Conservation (phyloP, 768 basidiomycete species). For the Termitomyces sp. region DNA sequence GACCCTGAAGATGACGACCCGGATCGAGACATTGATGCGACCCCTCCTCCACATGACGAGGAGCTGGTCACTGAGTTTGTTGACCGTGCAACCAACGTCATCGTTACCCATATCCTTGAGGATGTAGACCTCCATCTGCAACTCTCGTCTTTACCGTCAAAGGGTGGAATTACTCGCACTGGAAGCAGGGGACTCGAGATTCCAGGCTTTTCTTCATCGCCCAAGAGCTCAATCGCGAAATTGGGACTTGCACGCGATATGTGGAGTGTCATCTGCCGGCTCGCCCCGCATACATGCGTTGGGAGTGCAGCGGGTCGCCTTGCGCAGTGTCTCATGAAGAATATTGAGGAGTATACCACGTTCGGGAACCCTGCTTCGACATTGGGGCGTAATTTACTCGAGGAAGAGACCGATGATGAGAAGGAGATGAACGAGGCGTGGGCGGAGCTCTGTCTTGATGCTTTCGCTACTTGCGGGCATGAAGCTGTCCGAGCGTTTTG, state of each 20-base stretch:
- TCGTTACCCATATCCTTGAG: conserved; percentile 42
- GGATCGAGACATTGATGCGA: conserved; percentile 29
- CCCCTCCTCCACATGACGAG: conserved; percentile 25
- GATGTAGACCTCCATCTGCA: conserved; percentile 42
- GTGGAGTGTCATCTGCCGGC: conserved; percentile 44
- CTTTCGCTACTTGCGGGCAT: conserved; percentile 42
- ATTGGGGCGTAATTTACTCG: background rate
- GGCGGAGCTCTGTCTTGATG: conserved; percentile 58
- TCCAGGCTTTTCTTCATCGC: conserved; percentile 5
- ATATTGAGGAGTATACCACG: conserved; percentile 43
- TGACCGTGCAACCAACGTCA: conserved; percentile 34
- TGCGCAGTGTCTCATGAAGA: conserved; percentile 44
- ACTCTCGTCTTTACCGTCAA: conserved; percentile 13
- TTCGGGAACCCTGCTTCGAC: background rate
- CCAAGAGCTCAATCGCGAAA: conserved; percentile 34
- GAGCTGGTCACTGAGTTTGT: conserved; percentile 35
- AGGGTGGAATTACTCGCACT: conserved; percentile 9
- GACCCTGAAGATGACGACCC: conserved; percentile 40
- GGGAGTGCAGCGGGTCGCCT: conserved; percentile 41
- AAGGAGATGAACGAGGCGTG: conserved; percentile 51
- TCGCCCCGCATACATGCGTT: conserved; percentile 41
- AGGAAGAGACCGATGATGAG: conserved; percentile 16
- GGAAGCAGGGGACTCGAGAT: conserved; percentile 10
- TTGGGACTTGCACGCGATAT: conserved; percentile 55
- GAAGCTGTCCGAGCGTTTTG: conserved; percentile 54